Base-by-base conservation (phyloP, 805 yeast species). In the Cyberlindnera euphorbiae region DNA sequence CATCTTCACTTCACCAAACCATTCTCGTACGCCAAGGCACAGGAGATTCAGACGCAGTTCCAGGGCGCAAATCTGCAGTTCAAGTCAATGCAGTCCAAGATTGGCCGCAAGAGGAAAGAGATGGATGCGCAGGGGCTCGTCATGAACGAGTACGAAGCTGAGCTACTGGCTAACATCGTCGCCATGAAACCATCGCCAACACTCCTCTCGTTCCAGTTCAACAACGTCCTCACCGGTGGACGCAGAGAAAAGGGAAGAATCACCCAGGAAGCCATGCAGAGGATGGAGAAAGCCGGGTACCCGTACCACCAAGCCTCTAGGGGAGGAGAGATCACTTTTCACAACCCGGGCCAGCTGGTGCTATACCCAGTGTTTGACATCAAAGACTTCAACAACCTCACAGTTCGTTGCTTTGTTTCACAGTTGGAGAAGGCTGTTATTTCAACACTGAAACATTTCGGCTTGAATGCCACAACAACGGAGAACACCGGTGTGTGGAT, bases 261-360 rank as follows among this genome's bases (percentile, higher is more conserved):
- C 0, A 56, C 69, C 1, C 43, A 41, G 5, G 50, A 42, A 3
- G 46, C 38, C 23, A 46, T 49, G 52, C 57, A 27, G 26, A 42
- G 32, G 44, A 44, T 24, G 63, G 55, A 47, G 51, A 32, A 19
- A 40, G 27, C 65, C 27, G 70, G 70, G n/a, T 81, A 88, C 12
- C 68, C 69, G 21, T 84, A 77, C 52, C 71, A 79, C n/a, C 90
- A 85, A 50, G 73, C 93, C 0, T 77, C 77, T 36, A 67, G 99
- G 43, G 99, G 99, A 12, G 99, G 99, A 0, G 95, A 93, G 56
- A 77, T 93, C 1, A 93, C 98, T 0, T 93, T 85, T 67, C 99
- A 93, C 62, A 97, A 97, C 0, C 83, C 93, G 1, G 98, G 98
- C 0, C 99, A 93, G 59, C 55, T 87, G 26, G 96, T 89, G 2